Conservation (phyloP, 2,329 filamentous ascomycete species). For the Teratosphaeria zuluensis region DNA sequence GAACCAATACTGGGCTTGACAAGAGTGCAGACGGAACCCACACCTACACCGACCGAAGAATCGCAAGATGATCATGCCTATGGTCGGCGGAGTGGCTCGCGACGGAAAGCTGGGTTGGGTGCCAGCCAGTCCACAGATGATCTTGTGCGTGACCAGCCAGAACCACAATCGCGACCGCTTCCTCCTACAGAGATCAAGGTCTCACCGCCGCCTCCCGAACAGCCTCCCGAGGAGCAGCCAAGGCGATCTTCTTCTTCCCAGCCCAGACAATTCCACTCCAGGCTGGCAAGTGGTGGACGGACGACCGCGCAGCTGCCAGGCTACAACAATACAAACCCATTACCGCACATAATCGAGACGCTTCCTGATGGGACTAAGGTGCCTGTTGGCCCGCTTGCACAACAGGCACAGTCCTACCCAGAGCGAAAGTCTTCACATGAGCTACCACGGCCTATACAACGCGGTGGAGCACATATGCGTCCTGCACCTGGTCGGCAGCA, state of each 20-base stretch:
- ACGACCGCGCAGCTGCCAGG: slow-evolving; percentile 45
- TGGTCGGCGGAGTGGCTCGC: neutral
- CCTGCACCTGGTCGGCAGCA: slow-evolving; percentile 25
- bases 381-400: slow-evolving; percentile 13
- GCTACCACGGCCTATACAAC: slow-evolving; percentile 20
- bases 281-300: slow-evolving; percentile 43
- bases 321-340: slow-evolving; percentile 30
- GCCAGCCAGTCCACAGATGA: slow-evolving; percentile 7
- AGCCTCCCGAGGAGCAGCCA: slow-evolving; percentile 10
- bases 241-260: slow-evolving; percentile 30
- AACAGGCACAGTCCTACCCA: slow-evolving; percentile 27
- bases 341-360: slow-evolving; percentile 58
- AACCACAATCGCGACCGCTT: neutral
- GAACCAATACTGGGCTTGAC: slow-evolving; percentile 45
- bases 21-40: slow-evolving; percentile 62
- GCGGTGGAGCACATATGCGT: slow-evolving; percentile 25
- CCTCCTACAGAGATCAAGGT: neutral
- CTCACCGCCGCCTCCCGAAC: slow-evolving; percentile 14
- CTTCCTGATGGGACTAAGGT: slow-evolving; percentile 26
- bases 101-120: slow-evolving; percentile 1
- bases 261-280: slow-evolving; percentile 44
- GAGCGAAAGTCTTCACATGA: slow-evolving; percentile 41
- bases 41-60: slow-evolving; percentile 26
- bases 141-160: neutral
- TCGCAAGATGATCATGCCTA: neutral